phyloP scores from a whole-genome alignment of 164 flowering plant species.

The Nymphaea colorata region DNA sequence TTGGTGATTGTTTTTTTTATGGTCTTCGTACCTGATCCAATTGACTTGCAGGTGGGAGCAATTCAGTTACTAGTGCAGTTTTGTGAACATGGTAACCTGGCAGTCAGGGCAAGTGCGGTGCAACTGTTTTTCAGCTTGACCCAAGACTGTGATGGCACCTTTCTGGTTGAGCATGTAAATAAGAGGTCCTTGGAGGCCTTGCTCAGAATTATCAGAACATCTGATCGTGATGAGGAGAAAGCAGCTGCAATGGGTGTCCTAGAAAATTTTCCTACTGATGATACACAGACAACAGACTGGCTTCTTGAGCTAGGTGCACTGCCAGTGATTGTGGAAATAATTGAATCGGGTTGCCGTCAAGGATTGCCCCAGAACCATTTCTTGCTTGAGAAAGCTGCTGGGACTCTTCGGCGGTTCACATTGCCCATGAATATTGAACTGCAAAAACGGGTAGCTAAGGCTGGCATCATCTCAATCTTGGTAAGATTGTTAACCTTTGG shows the following conservation, averaged over 20 bases:
- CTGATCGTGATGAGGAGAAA: constrained; percentile 39
- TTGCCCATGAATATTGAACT: constrained; percentile 26
- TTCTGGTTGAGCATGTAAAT: constrained; percentile 24
- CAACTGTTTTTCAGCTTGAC: constrained; percentile 46
- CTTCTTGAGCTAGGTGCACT: constrained; percentile 43
- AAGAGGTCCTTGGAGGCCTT: constrained; percentile 34
- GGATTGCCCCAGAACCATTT: constrained; percentile 10
- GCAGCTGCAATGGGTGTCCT: constrained; percentile 47
- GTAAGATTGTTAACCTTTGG: constrained; percentile 41
- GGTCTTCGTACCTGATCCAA: background rate
- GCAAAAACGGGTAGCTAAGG: constrained; percentile 43
- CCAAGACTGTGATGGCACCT: constrained; percentile 21
- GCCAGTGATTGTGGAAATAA: constrained; percentile 17
- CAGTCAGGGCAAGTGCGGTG: constrained; percentile 40
- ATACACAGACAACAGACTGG: constrained; percentile 33
- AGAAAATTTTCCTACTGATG: constrained; percentile 34
- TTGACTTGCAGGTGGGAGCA: constrained; percentile 31
- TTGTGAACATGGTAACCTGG: constrained; percentile 18
- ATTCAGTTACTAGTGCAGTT: constrained; percentile 37
- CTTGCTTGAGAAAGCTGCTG: constrained; percentile 43
- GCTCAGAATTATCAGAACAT: constrained; percentile 26
- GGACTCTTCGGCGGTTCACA: constrained; percentile 43
- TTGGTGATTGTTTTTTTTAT: background rate
- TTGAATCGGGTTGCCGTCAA: constrained; percentile 13
- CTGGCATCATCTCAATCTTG: constrained; percentile 33